Percentiles rank a stretch among this genome's conserved stretches.
Conservation (phyloP, 805 yeast genomes). For the Kodamaea hsintzibuensis region DNA sequence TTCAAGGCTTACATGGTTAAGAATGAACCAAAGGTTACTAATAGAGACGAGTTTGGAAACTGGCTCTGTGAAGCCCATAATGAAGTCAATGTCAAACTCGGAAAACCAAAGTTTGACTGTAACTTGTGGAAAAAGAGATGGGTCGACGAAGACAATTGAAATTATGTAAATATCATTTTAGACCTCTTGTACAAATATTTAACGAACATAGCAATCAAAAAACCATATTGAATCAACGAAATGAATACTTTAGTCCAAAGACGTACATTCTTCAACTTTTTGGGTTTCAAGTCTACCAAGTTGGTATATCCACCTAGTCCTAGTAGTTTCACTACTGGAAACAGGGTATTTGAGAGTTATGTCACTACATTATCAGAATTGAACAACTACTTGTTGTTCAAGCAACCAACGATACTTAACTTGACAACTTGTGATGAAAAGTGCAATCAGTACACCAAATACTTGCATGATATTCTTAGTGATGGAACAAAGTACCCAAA, state of each 20-base stretch:
- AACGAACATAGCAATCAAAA: neutral
- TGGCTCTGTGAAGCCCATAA: slow-evolving; percentile 98
- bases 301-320: slow-evolving; percentile 44
- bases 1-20: slow-evolving; percentile 60
- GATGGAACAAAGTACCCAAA: slow-evolving; percentile 23
- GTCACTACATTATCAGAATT: slow-evolving; percentile 61
- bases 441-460: slow-evolving; percentile 62
- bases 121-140: slow-evolving; percentile 90
- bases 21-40: slow-evolving; percentile 56
- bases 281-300: slow-evolving; percentile 16
- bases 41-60: slow-evolving; percentile 76
- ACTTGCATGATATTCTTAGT: slow-evolving; percentile 46
- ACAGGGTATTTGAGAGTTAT: slow-evolving; percentile 39
- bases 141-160: slow-evolving; percentile 34
- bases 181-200: neutral
- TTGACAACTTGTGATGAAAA: slow-evolving; percentile 70
- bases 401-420: slow-evolving; percentile 66
- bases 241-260: slow-evolving; percentile 8
- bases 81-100: slow-evolving; percentile 82
- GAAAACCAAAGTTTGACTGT: slow-evolving; percentile 86
- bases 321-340: slow-evolving; percentile 37
- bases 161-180: neutral
- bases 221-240: neutral
- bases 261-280: slow-evolving; percentile 4
- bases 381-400: slow-evolving; percentile 50